Conservation (phyloP, 495 filamentous ascomycete genomes). For the Aspergillus ellipticus region DNA sequence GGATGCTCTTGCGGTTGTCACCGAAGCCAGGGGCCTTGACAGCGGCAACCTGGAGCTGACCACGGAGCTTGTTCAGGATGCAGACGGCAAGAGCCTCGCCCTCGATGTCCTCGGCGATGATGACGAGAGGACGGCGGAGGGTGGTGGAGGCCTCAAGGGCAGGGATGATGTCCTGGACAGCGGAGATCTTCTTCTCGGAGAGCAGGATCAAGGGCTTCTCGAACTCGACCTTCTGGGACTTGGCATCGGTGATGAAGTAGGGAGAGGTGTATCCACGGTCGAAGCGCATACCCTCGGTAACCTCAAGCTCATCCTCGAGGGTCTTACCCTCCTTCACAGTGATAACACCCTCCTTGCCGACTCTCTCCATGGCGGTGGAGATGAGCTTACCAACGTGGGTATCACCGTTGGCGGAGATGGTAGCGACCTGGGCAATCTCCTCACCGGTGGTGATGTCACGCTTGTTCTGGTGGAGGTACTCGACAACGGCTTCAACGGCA, state of each 20-base stretch:
- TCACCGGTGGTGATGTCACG: conserved; percentile 94
- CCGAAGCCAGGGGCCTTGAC: conserved; percentile 99
- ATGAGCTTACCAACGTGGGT: conserved; percentile 93
- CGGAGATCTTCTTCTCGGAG: conserved; percentile 99
- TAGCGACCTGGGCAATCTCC: conserved; percentile 97
- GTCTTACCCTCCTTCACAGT: conserved; percentile 99
- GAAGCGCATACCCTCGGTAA: conserved; percentile 99
- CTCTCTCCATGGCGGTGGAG: conserved; percentile 98
- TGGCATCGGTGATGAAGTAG: conserved; percentile 99
- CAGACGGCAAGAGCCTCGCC: conserved; percentile 97
- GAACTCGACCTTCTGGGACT: conserved; percentile 97
- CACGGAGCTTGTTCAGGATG: conserved; percentile 99
- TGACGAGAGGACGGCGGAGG: conserved; percentile 89
- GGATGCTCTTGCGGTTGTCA: conserved; percentile 99
- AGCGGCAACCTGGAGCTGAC: conserved; percentile 95
- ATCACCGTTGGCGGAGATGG: conserved; percentile 96
- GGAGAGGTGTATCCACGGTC: conserved; percentile 97
- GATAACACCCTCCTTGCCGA: conserved; percentile 99
- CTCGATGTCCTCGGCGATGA: conserved; percentile 98
- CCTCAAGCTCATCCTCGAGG: conserved; percentile 93
- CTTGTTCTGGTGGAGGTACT: conserved; percentile 91
- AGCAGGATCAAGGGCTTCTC: conserved; percentile 98
- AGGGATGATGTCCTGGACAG: conserved; percentile 96
- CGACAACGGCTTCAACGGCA: conserved; percentile 88
- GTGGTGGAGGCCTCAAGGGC: conserved; percentile 96